These are phyloP conservation scores for Suhomyces bokatorum DNA, from an alignment of 1,139 yeast species.

Conservation along the genomic window DNA sequence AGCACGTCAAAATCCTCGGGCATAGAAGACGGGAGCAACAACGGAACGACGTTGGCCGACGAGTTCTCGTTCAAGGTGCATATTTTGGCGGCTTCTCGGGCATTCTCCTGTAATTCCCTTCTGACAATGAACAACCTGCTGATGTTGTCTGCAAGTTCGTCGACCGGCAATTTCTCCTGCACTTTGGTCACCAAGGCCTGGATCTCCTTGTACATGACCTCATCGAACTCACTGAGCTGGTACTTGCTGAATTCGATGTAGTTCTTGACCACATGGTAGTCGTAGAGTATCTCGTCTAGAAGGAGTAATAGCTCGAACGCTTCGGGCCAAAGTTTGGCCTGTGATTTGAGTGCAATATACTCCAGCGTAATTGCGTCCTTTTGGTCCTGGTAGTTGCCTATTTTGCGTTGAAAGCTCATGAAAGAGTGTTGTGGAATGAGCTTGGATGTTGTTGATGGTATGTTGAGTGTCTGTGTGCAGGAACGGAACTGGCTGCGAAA, in stretches of 20 bases:
- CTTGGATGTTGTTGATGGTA: not conserved
- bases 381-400: slow-evolving; percentile 23
- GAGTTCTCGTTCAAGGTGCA: slow-evolving; percentile 10
- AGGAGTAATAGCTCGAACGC: slow-evolving; percentile 22
- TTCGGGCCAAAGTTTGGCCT: slow-evolving; percentile 14
- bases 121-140: slow-evolving; percentile 29
- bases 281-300: slow-evolving; percentile 28
- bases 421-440: not conserved
- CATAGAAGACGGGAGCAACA: not conserved
- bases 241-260: slow-evolving; percentile 14
- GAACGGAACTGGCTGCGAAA: not conserved
- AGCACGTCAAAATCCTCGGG: slow-evolving; percentile 3
- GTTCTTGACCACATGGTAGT: slow-evolving; percentile 21
- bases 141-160: slow-evolving; percentile 22
- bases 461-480: not conserved
- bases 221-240: slow-evolving; percentile 9
- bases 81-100: slow-evolving; percentile 34
- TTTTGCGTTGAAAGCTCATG: slow-evolving; percentile 16
- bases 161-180: slow-evolving; percentile 27
- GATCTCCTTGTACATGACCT: slow-evolving; percentile 4
- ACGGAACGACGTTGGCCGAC: not conserved
- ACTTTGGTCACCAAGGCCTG: slow-evolving; percentile 17
- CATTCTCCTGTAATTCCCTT: slow-evolving; percentile 32
- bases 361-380: slow-evolving; percentile 17
- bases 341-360: slow-evolving; percentile 20